These are phyloP conservation scores for Penicillium lividum DNA, from an alignment of 495 filamentous ascomycete species.

Conservation along the genomic window DNA sequence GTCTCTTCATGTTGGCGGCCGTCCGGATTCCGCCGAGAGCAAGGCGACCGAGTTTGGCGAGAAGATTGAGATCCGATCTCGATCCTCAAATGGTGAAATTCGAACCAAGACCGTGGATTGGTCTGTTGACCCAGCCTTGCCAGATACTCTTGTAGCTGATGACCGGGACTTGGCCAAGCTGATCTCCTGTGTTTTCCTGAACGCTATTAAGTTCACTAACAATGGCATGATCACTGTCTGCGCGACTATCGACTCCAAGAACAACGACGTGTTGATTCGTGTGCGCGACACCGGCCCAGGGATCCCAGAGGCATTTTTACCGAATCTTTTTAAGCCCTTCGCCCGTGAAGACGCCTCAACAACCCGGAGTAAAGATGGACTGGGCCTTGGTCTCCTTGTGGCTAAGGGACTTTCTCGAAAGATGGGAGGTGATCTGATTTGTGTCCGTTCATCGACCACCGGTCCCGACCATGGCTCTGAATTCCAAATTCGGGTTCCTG, in stretches of 20 bases:
- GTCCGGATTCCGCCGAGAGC: conserved; percentile 68
- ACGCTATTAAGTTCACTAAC: conserved; percentile 81
- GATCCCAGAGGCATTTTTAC: conserved; percentile 68
- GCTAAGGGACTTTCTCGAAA: conserved; percentile 75
- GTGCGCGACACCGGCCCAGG: conserved; percentile 73
- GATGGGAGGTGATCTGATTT: conserved; percentile 72
- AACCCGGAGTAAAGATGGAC: conserved; percentile 69
- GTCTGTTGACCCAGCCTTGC: conserved; percentile 64
- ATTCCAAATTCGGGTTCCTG: conserved; percentile 71
- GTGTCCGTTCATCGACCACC: conserved; percentile 66
- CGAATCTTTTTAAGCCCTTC: conserved; percentile 74
- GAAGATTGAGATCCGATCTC: conserved; percentile 62
- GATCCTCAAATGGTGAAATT: conserved; percentile 58
- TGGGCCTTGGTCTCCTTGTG: conserved; percentile 74
- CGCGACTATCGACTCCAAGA: conserved; percentile 51
- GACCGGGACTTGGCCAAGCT: conserved; percentile 73
- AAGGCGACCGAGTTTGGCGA: conserved; percentile 64
- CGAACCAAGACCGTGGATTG: conserved; percentile 65
- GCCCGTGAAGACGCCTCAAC: conserved; percentile 71
- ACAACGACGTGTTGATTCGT: conserved; percentile 59
- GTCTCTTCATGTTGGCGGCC: conserved; percentile 67
- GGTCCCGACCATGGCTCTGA: conserved; percentile 70
- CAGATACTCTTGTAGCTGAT: conserved; percentile 67
- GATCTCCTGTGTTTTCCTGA: conserved; percentile 72
- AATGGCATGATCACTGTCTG: conserved; percentile 63